phyloP scores from a whole-genome alignment of 805 yeast genomes.

The Nakazawaea holstii region DNA sequence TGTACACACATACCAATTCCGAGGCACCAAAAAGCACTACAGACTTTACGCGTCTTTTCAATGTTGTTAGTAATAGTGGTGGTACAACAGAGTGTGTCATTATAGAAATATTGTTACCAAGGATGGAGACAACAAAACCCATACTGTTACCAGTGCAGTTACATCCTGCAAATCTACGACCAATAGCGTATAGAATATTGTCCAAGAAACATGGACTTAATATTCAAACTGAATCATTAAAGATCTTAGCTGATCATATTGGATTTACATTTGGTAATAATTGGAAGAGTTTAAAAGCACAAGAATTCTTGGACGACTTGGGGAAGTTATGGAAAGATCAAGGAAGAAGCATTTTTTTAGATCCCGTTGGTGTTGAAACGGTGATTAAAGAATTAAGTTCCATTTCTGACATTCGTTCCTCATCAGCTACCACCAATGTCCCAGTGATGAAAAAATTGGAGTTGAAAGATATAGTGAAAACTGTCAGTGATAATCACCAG shows the following conservation, averaged over 20 bases:
- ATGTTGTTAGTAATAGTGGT: no score
- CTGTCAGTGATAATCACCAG: conserved; percentile 4
- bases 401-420: conserved; percentile 12
- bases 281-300: conserved; percentile 71
- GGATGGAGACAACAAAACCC: conserved; percentile 5
- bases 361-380: conserved; percentile 60
- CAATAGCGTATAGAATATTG: conserved; percentile 82
- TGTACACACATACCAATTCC: no score
- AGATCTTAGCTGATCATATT: conserved; percentile 64
- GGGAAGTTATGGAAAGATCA: conserved; percentile 86
- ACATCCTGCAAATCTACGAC: conserved; percentile 79
- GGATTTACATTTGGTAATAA: conserved; percentile 78
- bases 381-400: conserved; percentile 50
- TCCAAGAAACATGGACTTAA: conserved; percentile 92
- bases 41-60: no score
- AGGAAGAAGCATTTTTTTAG: conserved; percentile 81
- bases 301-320: conserved; percentile 64
- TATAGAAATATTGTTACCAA: background rate
- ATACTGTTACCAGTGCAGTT: conserved; percentile 25
- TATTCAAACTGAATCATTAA: conserved; percentile 80
- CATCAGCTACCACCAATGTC: background rate
- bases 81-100: background rate
- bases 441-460: conserved; percentile 4
- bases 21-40: no score
- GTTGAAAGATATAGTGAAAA: conserved; percentile 9